phyloP scores from a whole-genome alignment of 1,284 basidiomycete species.

The Sphaerobolus stellatus region DNA sequence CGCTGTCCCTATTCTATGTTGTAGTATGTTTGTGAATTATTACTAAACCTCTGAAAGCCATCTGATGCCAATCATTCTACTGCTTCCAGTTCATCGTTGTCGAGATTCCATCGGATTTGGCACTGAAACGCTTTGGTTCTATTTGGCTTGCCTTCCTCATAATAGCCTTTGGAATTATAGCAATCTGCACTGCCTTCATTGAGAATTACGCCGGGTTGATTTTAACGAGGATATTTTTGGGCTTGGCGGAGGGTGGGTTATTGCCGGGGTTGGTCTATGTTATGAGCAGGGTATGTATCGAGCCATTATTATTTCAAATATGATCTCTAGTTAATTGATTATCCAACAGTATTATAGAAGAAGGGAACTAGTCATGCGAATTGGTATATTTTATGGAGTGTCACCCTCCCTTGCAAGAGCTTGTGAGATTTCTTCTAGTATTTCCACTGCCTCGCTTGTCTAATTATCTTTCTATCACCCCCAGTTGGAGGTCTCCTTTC shows the following conservation, averaged over 20 bases:
- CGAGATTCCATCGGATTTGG: slow-evolving; percentile 46
- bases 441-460: not conserved
- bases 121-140: slow-evolving; percentile 43
- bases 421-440: slow-evolving; percentile 30
- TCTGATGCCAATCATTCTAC: slow-evolving; percentile 29
- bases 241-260: slow-evolving; percentile 49
- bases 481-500: slow-evolving; percentile 42
- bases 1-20: slow-evolving; percentile 22
- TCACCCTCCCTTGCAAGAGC: slow-evolving; percentile 44
- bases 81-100: slow-evolving; percentile 40
- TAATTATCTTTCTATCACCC: not conserved
- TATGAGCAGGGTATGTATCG: slow-evolving; percentile 36
- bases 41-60: slow-evolving; percentile 39
- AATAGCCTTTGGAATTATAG: slow-evolving; percentile 38
- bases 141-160: slow-evolving; percentile 41
- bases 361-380: slow-evolving; percentile 41
- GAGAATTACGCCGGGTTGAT: slow-evolving; percentile 41
- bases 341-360: slow-evolving; percentile 42
- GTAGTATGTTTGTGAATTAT: slow-evolving; percentile 5
- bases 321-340: not conserved
- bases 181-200: slow-evolving; percentile 47
- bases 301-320: too few relatives aligned
- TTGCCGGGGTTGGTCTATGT: slow-evolving; percentile 44
- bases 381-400: slow-evolving; percentile 45
- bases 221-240: slow-evolving; percentile 46